Base-by-base conservation (phyloP, 2,329 filamentous ascomycete species). In the Penicillium carneum region DNA sequence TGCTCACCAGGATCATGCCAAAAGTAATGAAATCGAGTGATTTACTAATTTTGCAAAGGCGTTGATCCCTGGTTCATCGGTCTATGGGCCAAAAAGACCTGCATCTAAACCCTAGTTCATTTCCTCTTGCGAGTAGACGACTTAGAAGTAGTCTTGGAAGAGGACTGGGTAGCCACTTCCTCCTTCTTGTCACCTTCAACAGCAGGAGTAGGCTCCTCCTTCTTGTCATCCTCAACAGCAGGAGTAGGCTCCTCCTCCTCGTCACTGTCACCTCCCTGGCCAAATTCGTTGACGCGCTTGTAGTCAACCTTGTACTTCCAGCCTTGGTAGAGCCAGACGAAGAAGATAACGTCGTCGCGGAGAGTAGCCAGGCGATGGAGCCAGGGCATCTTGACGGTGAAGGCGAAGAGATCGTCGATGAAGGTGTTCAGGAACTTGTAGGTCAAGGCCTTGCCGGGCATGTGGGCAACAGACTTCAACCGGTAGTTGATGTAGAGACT, bases 371-470 rank as follows among this genome's bases (percentile, higher is more conserved):
- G 83, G 16, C 95, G 88, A 79, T 99, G 95, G 53, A 99, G 84
- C 64, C 93, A 87, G 0, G 95, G 95, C 95, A 99, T 99, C 82
- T 98, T 98, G 83, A 99, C 97, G 41, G 95, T 99, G 74, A 98
- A 99, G 2, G 95, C 95, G 74, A 99, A 99, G 34, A 99, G 84
- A 75, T 99, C 95, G 79, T 99, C 95, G 76, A 99, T 98, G 77
- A 99, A 99, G 5, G 95, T 98, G 82, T 98, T 97, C 67, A 98
- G 83, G 80, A 97, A 97, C 82, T 98, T 97, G 86, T 97, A 97
- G 77, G 89, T 94, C 92, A 99, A 95, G 49, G 95, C 93, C 81
- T 92, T 94, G 69, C 86, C 92, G 1, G 95, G 93, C 94, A 99
- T 97, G 80, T 99, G 95, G 11, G 95, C 95, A 36, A 98, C 92